These are phyloP conservation scores for Parathielavia appendiculata DNA, from an alignment of 495 filamentous ascomycete genomes.

Conservation along the genomic window DNA sequence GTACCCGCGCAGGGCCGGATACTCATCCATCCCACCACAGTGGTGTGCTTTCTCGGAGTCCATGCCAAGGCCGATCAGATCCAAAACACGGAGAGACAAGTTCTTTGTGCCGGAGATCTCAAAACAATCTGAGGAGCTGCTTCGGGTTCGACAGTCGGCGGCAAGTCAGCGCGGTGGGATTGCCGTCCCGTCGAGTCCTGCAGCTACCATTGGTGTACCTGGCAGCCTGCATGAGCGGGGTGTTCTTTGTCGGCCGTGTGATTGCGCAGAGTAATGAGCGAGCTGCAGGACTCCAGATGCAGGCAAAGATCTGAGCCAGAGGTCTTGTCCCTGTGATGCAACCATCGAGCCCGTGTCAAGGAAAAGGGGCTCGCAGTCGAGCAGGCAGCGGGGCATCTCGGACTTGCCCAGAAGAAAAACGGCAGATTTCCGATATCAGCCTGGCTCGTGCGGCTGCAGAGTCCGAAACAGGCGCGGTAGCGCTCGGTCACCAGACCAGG, in stretches of 20 bases:
- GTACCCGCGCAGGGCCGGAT: too few relatives aligned
- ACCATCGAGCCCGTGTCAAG: neutral
- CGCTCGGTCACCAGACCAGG: slow-evolving; percentile 12
- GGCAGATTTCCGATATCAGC: slow-evolving; percentile 12
- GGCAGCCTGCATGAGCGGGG: slow-evolving; percentile 14
- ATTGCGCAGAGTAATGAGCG: neutral
- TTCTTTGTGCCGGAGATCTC: slow-evolving; percentile 1
- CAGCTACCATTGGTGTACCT: slow-evolving; percentile 20
- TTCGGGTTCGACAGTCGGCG: neutral
- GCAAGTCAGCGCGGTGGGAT: slow-evolving; percentile 10
- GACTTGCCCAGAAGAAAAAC: slow-evolving; percentile 7
- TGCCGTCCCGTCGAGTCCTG: neutral
- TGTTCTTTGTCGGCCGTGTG: neutral
- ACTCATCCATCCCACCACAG: too few relatives aligned
- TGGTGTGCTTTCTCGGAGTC: too few relatives aligned
- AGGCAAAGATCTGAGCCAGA: too few relatives aligned
- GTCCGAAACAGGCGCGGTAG: slow-evolving; percentile 31
- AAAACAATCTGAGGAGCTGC: slow-evolving; percentile 5
- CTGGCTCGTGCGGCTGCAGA: slow-evolving; percentile 17
- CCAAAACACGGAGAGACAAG: slow-evolving; percentile 17
- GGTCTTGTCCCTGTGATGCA: neutral
- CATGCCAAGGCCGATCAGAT: slow-evolving; percentile 19
- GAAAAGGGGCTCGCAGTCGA: too few relatives aligned
- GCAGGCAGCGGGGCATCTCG: slow-evolving; percentile 5
- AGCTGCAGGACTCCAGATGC: neutral